phyloP scores from a whole-genome alignment of 1,284 basidiomycete genomes.

The Sporisorium iseilematis-ciliati region DNA sequence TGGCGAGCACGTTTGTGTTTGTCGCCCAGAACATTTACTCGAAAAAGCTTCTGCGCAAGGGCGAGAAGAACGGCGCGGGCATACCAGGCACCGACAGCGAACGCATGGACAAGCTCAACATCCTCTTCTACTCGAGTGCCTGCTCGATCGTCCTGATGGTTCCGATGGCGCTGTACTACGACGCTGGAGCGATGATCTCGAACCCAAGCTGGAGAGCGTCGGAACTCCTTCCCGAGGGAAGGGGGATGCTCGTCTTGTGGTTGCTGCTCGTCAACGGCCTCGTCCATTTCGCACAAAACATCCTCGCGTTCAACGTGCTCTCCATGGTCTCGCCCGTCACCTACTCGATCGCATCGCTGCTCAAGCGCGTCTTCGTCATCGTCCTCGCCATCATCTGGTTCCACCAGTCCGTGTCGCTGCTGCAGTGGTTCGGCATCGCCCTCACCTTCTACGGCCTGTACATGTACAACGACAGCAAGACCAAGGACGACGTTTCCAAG shows the following conservation, averaged over 20 bases:
- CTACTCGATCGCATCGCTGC: conserved; percentile 95
- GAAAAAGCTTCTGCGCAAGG: conserved; percentile 87
- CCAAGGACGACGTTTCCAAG: conserved; percentile 38
- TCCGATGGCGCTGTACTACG: conserved; percentile 65
- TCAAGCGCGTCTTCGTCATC: conserved; percentile 98
- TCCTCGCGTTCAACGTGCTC: conserved; percentile 96
- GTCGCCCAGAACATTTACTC: conserved; percentile 99
- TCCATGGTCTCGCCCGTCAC: conserved; percentile 97
- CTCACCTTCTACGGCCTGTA: conserved; percentile 89
- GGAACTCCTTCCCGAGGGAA: conserved; percentile 7
- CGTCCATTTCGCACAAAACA: conserved; percentile 95
- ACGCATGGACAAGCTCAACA: conserved; percentile 95
- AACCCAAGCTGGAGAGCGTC: conserved; percentile 19
- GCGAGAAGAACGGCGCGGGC: conserved; percentile 11
- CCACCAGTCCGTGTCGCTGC: conserved; percentile 82
- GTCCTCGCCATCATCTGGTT: conserved; percentile 98
- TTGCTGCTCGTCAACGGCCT: conserved; percentile 88
- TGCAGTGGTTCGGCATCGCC: conserved; percentile 86
- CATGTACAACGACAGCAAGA: conserved; percentile 94
- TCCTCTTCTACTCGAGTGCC: conserved; percentile 92
- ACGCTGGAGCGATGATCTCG: conserved; percentile 32
- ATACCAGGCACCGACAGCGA: conserved; percentile 21
- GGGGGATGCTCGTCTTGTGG: conserved; percentile 73
- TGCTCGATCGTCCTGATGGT: conserved; percentile 81
- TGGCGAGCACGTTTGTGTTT: conserved; percentile 75